These are phyloP conservation scores for Carpinus fangiana DNA, from an alignment of 306 rosid genomes.

Conservation along the genomic window DNA sequence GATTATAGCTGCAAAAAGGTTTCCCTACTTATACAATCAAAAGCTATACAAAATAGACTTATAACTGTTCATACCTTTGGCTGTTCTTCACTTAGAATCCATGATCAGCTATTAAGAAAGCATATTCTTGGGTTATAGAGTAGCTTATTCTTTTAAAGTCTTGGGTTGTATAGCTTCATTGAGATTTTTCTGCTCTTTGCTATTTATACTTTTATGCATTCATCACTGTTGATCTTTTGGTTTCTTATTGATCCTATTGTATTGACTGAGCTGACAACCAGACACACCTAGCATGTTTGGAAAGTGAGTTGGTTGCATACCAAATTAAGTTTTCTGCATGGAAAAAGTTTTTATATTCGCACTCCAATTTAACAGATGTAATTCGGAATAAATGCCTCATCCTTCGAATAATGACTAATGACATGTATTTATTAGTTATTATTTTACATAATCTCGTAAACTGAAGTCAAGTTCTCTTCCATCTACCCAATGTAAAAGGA, in stretches of 20 bases:
- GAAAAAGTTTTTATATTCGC: too few relatives aligned
- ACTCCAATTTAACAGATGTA: too few relatives aligned
- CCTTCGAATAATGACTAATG: too few relatives aligned
- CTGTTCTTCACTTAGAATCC: background rate
- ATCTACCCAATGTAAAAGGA: too few relatives aligned
- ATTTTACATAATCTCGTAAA: too few relatives aligned
- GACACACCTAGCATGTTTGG: background rate
- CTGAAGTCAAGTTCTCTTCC: too few relatives aligned
- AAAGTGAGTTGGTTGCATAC: too few relatives aligned
- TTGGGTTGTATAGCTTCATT: background rate
- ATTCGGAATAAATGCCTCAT: too few relatives aligned
- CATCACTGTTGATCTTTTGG: background rate
- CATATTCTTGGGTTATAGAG: background rate
- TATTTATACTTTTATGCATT: background rate
- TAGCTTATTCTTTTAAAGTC: too few relatives aligned
- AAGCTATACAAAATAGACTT: background rate
- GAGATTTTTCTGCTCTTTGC: background rate
- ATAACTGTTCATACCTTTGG: background rate
- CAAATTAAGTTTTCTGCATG: background rate
- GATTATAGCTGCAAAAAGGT: background rate
- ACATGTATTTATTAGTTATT: too few relatives aligned
- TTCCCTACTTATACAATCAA: background rate
- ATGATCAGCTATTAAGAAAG: background rate
- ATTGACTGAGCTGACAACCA: background rate
- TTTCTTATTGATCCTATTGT: background rate